These are phyloP conservation scores for Triticum dicoccoides DNA, from an alignment of 176 grass and related monocot genomes.

Conservation along the genomic window DNA sequence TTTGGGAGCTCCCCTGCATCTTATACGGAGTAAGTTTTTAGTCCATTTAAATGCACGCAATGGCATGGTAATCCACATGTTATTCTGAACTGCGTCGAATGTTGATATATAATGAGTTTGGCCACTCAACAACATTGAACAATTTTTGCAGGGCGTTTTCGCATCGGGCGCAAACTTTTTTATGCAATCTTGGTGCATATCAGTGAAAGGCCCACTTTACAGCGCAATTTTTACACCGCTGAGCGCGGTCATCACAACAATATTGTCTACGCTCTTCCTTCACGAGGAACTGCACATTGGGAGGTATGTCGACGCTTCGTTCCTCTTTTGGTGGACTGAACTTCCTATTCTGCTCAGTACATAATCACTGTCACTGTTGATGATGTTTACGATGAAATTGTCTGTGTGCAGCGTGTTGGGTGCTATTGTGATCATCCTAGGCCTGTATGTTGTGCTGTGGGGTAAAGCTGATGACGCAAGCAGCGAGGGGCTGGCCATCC, in stretches of 20 bases:
- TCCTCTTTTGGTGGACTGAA: neutral
- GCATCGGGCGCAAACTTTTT: constrained; percentile 61
- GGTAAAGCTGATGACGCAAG: constrained; percentile 52
- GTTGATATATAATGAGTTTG: neutral
- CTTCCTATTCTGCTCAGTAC: neutral
- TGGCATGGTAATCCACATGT: neutral
- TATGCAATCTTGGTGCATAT: constrained; percentile 69
- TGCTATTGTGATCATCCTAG: constrained; percentile 45
- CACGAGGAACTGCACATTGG: constrained; percentile 55
- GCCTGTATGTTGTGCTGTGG: constrained; percentile 57
- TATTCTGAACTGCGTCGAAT: neutral
- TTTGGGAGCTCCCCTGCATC: constrained; percentile 57
- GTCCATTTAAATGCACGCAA: neutral
- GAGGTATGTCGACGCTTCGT: constrained; percentile 39
- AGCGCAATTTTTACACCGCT: constrained; percentile 64
- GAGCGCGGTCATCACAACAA: constrained; percentile 46
- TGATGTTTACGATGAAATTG: neutral
- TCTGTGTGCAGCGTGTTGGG: constrained; percentile 44
- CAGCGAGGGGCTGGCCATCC: neutral
- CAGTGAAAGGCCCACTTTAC: constrained; percentile 60
- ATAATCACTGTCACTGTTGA: neutral
- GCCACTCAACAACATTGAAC: neutral
- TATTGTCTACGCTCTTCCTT: constrained; percentile 40
- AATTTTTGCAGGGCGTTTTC: constrained; percentile 49
- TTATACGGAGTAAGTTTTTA: constrained; percentile 50